Evolutionary conservation across 139 green algal genomes (phyloP).

Genomic region (Chlorella sp.): DNA sequence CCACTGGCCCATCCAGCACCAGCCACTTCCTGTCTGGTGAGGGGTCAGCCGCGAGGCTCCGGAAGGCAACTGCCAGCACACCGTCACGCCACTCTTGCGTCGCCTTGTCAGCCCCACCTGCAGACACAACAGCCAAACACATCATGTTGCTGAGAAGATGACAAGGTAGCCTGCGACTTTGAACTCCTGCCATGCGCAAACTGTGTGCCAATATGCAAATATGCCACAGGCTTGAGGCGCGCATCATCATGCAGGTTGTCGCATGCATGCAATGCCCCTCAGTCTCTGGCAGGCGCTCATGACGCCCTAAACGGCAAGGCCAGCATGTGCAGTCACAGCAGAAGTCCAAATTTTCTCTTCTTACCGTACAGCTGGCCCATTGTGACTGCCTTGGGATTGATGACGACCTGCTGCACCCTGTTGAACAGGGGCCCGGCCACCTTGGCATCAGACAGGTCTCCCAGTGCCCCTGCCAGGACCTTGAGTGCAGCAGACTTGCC

Average conservation of each 20-base stretch:
- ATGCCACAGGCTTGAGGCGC: too few species aligned
- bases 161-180: too few species aligned
- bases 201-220: too few species aligned
- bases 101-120: slow-evolving; percentile 49
- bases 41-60: slow-evolving; percentile 33
- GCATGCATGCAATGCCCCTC: background rate
- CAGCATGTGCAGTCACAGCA: background rate
- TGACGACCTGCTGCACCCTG: slow-evolving; percentile 41
- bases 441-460: slow-evolving; percentile 28
- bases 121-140: too few species aligned
- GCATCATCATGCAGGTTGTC: too few species aligned
- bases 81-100: slow-evolving; percentile 80
- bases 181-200: too few species aligned
- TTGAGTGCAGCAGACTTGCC: slow-evolving; percentile 51
- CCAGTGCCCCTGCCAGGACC: slow-evolving; percentile 56
- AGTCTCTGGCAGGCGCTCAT: background rate
- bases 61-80: slow-evolving; percentile 59
- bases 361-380: slow-evolving; percentile 83
- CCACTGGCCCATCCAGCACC: slow-evolving; percentile 72
- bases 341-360: background rate
- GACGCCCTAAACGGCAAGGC: background rate
- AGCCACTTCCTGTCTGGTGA: slow-evolving; percentile 44
- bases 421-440: slow-evolving; percentile 52
- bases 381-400: slow-evolving; percentile 78
- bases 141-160: background rate